phyloP scores from a whole-genome alignment of 345 rosid genomes.

The Euclidium syriacum region DNA sequence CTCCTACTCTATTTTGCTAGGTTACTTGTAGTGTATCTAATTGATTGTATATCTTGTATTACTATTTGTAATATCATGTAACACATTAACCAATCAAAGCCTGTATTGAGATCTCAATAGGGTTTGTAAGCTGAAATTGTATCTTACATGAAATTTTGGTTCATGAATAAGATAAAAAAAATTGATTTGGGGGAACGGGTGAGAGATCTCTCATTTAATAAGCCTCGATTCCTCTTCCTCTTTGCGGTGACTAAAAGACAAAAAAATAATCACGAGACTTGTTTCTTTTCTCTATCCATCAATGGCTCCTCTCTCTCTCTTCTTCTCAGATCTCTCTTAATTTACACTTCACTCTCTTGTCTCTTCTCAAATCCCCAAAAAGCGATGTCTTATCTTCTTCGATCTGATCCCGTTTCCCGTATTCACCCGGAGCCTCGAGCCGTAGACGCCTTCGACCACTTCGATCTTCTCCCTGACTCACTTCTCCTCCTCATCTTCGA shows the following conservation, averaged over 20 bases:
- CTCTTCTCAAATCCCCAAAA: background rate
- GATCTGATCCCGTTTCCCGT: conserved; percentile 48
- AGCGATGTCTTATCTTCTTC: conserved; percentile 29
- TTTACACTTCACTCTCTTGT: background rate
- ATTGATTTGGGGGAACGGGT: too few species aligned
- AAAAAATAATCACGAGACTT: conserved; percentile 4
- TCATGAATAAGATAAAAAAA: too few species aligned
- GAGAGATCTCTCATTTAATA: background rate
- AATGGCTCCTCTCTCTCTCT: conserved; percentile 13
- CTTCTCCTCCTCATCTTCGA: conserved; percentile 74
- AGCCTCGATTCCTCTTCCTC: background rate
- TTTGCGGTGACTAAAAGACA: conserved; percentile 13
- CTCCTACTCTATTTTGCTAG: too few species aligned
- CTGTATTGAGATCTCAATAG: too few species aligned
- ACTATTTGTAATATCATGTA: too few species aligned
- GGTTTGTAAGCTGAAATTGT: too few species aligned
- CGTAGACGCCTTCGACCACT: conserved; percentile 46
- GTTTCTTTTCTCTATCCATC: background rate
- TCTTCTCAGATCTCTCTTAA: conserved; percentile 16
- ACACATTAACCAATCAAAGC: too few species aligned
- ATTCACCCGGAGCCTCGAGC: conserved; percentile 45
- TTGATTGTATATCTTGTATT: too few species aligned
- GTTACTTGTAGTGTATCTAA: too few species aligned
- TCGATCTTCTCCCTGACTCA: conserved; percentile 83
- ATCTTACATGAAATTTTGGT: too few species aligned